These are phyloP conservation scores for Stemphylium vesicarium DNA, from an alignment of 2,329 filamentous ascomycete genomes.

Conservation along the genomic window DNA sequence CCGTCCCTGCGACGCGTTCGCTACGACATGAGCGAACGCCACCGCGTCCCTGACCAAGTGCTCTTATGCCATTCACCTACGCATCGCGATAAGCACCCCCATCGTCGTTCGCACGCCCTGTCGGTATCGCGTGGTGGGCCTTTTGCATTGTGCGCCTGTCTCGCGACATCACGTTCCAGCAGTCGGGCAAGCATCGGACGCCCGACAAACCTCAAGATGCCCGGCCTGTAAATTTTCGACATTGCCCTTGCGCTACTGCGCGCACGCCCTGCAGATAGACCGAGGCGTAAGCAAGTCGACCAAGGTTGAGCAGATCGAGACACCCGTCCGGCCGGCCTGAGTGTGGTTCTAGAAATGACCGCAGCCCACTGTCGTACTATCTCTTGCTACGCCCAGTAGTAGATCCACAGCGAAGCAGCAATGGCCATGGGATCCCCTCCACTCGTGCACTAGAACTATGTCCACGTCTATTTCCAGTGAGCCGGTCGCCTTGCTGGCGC, in stretches of 20 bases:
- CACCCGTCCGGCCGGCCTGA: constrained; percentile 10
- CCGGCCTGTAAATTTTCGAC: constrained; percentile 1
- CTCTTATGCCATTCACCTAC: constrained; percentile 14
- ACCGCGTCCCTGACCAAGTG: constrained; percentile 9
- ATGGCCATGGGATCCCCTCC: too few species aligned
- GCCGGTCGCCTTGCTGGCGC: not conserved
- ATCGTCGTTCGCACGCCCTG: not conserved
- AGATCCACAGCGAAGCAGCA: not conserved
- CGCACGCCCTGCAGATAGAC: constrained; percentile 5
- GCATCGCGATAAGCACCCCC: constrained; percentile 14
- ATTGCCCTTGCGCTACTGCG: constrained; percentile 9
- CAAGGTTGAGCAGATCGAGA: constrained; percentile 8
- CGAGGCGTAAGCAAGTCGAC: constrained; percentile 8
- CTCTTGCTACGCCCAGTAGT: not conserved
- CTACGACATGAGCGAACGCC: constrained; percentile 4
- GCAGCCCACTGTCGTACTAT: constrained; percentile 9
- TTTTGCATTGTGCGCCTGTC: not conserved
- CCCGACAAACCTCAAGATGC: constrained; percentile 6
- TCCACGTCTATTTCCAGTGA: constrained; percentile 1
- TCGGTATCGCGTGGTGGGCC: not conserved
- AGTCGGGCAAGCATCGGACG: constrained; percentile 2
- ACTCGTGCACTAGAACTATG: not conserved
- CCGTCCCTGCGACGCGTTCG: constrained; percentile 9
- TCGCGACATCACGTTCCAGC: not conserved
- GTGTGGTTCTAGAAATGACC: constrained; percentile 4